Evolutionary conservation across 805 yeast species (phyloP), one percentile per base, ranked within the genome.

Genomic region (Nadsonia fulvescens): DNA sequence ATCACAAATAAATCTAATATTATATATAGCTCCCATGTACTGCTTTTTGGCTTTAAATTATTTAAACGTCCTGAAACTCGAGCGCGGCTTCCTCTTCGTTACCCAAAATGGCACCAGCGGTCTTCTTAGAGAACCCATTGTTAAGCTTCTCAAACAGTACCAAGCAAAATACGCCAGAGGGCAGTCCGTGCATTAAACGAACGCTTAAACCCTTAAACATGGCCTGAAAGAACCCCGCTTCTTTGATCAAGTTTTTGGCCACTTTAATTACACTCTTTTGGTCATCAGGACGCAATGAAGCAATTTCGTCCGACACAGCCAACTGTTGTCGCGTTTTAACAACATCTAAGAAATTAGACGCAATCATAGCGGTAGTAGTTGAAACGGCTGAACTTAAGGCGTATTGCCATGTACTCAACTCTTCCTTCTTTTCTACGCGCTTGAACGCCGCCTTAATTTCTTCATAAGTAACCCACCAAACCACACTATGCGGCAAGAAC

Each of bases 241-340:
- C 61, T 12, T 32, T 36, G n/a, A 55, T 35, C 14, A 55, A 36
- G 30, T 51, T 54, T 15, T 31, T 29, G 12, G 50, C 51, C 8
- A 54, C 54, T 8, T 30, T 29, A 12, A 36, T 12, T 6, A 54
- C 43, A 12, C 58, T 49, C 18, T 27, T 34, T 6, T 33, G 34
- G 32, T 54, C 61, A 17, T 44, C 46, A 1, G 61, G 61, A 14
- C 61, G 38, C 24, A 55, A 28, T 6, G 30, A 27, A 3, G 43
- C 32, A 22, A 55, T 45, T 30, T 55, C 61, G 6, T 46, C 50
- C 3, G 60, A 45, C 24, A 39, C 42, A 4, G 61, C 56, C 22
- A 54, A 43, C 42, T 56, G 61, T 36, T 56, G 61, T 7, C 61
- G 41, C n/a, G 61, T 56, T 31, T 54, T 56, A 15, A 56, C 46